Base-by-base conservation (phyloP, 2,329 filamentous ascomycete species). In the Xylaria sp. region DNA sequence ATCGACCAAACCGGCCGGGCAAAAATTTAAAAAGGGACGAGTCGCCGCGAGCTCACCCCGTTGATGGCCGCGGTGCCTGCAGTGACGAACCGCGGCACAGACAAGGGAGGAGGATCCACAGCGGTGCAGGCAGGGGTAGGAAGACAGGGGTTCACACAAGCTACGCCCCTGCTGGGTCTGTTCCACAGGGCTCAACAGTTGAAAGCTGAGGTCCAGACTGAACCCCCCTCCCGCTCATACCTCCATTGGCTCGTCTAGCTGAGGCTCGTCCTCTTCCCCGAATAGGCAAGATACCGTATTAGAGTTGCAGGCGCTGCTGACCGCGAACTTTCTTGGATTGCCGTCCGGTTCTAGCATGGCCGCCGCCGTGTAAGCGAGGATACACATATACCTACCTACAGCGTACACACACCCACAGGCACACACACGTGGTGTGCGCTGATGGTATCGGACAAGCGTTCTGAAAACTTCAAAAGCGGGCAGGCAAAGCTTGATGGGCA, bases 141-240 rank as follows among this genome's bases (percentile, higher is more conserved):
- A 39, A 45, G 39, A 34, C 26, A 42, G 50, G 44, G 42, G 21
- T 44, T 53, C 46, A 52, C 48, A 44, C 44, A 57, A 57, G n/a
- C 29, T 13, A 22, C 9, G n/a, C 24, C 54, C 46, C 54, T 40
- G 47, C 42, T 37, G 37, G 29, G 42, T 18, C 50, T 43, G 60
- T 64, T 51, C 54, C 57, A 56, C 56, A 61, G 51, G 49, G 50
- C 65, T 62, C 65, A 67, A 67, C 65, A 66, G 64, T 67, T 67
- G 65, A 66, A 64, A 48, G 39, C 29, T 34, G 34, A 39, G 42
- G 55, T 39, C 41, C 24, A 49, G 26, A n/a, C 43, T n/a, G n/a
- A n/a, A n/a, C n/a, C n/a, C n/a, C n/a, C n/a, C n/a, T n/a, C n/a
- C n/a, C n/a, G n/a, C n/a, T n/a, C 39, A 54, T 49, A 21, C 50